A percentile compares a stretch with the other conserved stretches of the same genome.
phyloP scores from a whole-genome alignment of 306 rosid species.

The Benincasa hispida region DNA sequence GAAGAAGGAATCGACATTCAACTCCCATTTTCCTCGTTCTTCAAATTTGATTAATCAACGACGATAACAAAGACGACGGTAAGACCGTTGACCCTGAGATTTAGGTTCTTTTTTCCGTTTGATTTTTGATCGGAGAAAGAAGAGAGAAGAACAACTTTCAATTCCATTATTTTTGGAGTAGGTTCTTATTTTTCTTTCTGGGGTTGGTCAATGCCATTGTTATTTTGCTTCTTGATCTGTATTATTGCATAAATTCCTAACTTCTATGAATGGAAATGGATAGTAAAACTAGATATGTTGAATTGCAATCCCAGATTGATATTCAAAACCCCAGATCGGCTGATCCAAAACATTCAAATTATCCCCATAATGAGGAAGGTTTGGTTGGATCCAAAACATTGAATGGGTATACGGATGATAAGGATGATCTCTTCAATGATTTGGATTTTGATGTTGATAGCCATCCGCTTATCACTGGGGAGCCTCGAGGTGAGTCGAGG shows the following conservation, averaged over 20 bases:
- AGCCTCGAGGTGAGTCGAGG: slow-evolving; percentile 40
- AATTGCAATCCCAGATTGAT: slow-evolving; percentile 48
- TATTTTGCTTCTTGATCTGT: background rate
- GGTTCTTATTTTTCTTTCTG: slow-evolving; percentile 9
- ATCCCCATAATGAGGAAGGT: slow-evolving; percentile 24
- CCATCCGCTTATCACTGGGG: slow-evolving; percentile 47
- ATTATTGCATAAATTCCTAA: background rate
- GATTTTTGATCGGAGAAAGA: background rate
- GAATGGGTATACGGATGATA: slow-evolving; percentile 5
- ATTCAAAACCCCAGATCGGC: slow-evolving; percentile 11
- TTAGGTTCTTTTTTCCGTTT: slow-evolving; percentile 14
- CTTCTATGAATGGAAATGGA: slow-evolving; percentile 20
- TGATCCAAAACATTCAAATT: background rate
- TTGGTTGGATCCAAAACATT: slow-evolving; percentile 29
- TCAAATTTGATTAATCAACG: background rate
- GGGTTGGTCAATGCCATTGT: background rate
- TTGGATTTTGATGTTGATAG: slow-evolving; percentile 41
- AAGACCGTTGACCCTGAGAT: slow-evolving; percentile 51
- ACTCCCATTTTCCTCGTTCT: background rate
- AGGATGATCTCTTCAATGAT: slow-evolving; percentile 32
- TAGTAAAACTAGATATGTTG: slow-evolving; percentile 40
- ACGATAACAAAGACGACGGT: background rate
- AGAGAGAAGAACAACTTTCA: background rate
- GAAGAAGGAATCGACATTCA: background rate
- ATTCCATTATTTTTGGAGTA: slow-evolving; percentile 9